phyloP scores from a whole-genome alignment of 345 rosid species.

The Gossypium raimondii region DNA sequence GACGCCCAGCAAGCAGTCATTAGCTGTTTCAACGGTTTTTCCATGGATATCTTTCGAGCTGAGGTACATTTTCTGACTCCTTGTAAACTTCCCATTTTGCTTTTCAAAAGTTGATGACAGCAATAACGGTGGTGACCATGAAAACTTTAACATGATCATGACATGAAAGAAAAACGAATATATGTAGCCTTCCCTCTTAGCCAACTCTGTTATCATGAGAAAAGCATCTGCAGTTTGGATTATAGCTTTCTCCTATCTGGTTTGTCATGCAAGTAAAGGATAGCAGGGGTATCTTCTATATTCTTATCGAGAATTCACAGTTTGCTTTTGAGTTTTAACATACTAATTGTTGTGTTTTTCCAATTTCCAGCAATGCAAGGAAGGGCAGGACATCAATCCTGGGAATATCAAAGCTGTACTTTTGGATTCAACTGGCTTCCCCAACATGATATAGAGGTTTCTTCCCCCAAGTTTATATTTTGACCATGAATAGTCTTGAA shows the following conservation, averaged over 20 bases:
- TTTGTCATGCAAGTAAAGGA: background rate
- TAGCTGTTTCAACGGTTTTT: constrained; percentile 76
- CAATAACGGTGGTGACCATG: background rate
- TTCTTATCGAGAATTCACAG: background rate
- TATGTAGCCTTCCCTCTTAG: too few relatives aligned
- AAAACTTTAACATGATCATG: background rate
- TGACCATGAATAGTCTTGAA: background rate
- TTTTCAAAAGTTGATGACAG: background rate
- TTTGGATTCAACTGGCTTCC: constrained; percentile 57
- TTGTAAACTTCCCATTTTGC: background rate
- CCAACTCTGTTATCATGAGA: background rate
- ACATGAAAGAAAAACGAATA: background rate
- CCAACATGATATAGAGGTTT: constrained; percentile 28
- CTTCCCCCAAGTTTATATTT: background rate
- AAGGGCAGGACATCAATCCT: constrained; percentile 57
- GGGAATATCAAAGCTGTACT: constrained; percentile 70
- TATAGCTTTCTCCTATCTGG: background rate
- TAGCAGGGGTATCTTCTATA: too few relatives aligned
- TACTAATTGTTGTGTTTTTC: background rate
- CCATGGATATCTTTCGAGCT: constrained; percentile 71
- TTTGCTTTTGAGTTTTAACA: background rate
- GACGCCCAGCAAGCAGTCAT: constrained; percentile 56
- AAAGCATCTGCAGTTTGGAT: background rate
- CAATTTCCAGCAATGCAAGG: constrained; percentile 55
- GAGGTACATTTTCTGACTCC: constrained; percentile 39